Evolutionary conservation across 2,329 filamentous ascomycete species (phyloP).

Genomic region (Aureobasidium mangrovei): DNA sequence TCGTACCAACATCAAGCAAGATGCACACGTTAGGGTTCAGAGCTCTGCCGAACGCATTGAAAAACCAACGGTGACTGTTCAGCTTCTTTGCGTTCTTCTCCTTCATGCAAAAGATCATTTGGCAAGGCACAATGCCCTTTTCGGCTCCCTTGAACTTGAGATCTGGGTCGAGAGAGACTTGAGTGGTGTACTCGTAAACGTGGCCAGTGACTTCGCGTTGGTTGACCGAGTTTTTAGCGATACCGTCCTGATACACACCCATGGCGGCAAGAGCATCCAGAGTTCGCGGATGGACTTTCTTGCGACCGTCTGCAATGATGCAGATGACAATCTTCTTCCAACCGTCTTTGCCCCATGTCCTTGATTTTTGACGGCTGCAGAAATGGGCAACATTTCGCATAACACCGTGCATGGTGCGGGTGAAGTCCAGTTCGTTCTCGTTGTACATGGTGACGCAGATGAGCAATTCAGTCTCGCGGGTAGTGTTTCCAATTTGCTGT

Average conservation of each 20-base stretch:
- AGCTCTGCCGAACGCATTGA: slow-evolving; percentile 91
- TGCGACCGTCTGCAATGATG: slow-evolving; percentile 87
- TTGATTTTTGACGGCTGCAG: slow-evolving; percentile 81
- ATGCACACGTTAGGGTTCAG: slow-evolving; percentile 96
- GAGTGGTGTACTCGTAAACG: slow-evolving; percentile 97
- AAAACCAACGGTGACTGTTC: slow-evolving; percentile 98
- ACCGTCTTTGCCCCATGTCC: slow-evolving; percentile 92
- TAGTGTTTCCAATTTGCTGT: slow-evolving; percentile 67
- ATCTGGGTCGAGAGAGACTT: slow-evolving; percentile 89
- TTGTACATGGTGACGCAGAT: slow-evolving; percentile 99
- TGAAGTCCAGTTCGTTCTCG: slow-evolving; percentile 93
- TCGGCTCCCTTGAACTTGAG: slow-evolving; percentile 98
- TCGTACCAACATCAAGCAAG: slow-evolving; percentile 89
- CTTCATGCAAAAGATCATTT: slow-evolving; percentile 97
- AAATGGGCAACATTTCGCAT: slow-evolving; percentile 98
- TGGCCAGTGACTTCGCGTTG: slow-evolving; percentile 90
- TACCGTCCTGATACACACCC: slow-evolving; percentile 96
- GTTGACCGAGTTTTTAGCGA: slow-evolving; percentile 98
- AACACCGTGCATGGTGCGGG: slow-evolving; percentile 94
- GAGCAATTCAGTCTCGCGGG: slow-evolving; percentile 87
- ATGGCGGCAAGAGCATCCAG: slow-evolving; percentile 91
- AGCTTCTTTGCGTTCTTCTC: slow-evolving; percentile 97
- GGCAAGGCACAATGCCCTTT: slow-evolving; percentile 95
- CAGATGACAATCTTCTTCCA: slow-evolving; percentile 99
- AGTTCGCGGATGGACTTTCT: slow-evolving; percentile 87